Evolutionary conservation across 108 stramenopile species (phyloP), one percentile per base, ranked within the genome.

Genomic region (Stephanodiscus triporus): DNA sequence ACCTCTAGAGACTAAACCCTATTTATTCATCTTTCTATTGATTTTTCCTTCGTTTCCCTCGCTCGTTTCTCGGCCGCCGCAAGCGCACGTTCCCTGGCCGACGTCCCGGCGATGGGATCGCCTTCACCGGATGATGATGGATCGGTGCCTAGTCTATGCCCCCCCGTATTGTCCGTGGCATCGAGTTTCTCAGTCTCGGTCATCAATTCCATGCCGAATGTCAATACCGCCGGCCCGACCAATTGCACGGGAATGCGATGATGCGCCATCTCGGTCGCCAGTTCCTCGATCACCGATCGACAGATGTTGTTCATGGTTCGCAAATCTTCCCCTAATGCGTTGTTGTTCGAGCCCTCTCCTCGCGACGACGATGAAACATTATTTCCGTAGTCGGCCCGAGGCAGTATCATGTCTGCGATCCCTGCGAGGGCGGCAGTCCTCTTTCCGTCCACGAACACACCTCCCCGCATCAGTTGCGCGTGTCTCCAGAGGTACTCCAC

Each of bases 21-120:
- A n/a, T 45, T 45, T 16, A 16, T 45, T 45, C 43, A 45, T 14
- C 14, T 45, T 17, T 45, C 43, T 45, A 45, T 45, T 17, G 43
- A 16, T 16, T 45, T 45, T 13, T 45, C 60, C 42, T 75, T 53
- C n/a, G 56, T 53, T 24, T 87, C 75, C 42, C 77, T 67, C 6
- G 83, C 75, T 37, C 89, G 73, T 61, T 66, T 74, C 68, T 91
- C 91, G n/a, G 91, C 91, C 4, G 91, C 91, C 26, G 86, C 91
- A 51, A 89, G 63, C 3, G 87, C 88, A 9, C 61, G 70, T 60
- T 88, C 88, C 60, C 84, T 63, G 0, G 84, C 67, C 13, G 79
- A 72, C 19, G 38, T 22, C 29, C 22, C 47, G 17, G 13, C 87
- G 13, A 76, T 73, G 6, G 68, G 77, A 78, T 85, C 86, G 49